These are phyloP conservation scores for Salix arbutifolia DNA, from an alignment of 345 rosid genomes.

Conservation along the genomic window DNA sequence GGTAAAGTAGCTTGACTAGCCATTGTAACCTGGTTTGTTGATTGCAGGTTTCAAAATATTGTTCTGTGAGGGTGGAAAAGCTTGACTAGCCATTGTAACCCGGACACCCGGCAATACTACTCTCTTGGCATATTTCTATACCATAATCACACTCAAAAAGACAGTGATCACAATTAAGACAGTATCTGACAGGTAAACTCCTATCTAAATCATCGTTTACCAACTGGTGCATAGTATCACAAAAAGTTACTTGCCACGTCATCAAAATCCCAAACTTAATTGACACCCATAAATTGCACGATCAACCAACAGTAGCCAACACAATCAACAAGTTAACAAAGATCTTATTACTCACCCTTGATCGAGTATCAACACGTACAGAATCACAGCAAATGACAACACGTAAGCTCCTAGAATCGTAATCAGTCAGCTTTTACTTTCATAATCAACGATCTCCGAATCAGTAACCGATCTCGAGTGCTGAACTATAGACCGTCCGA, in stretches of 20 bases:
- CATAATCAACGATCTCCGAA: constrained; percentile 64
- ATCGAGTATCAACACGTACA: neutral
- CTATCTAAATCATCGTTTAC: neutral
- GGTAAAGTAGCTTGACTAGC: neutral
- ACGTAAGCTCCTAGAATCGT: neutral
- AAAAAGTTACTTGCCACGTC: no score
- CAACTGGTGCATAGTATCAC: neutral
- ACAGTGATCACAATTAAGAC: no score
- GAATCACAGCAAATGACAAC: neutral
- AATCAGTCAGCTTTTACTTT: constrained; percentile 24
- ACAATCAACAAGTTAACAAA: no score
- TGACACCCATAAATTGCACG: neutral
- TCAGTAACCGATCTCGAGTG: constrained; percentile 68
- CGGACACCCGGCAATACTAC: no score
- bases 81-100: constrained; percentile 27
- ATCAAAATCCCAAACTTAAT: neutral
- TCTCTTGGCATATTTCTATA: no score
- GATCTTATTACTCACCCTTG: neutral
- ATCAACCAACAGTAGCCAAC: neutral
- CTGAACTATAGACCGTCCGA: constrained; percentile 70
- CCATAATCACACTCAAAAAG: no score
- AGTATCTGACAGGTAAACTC: no score
- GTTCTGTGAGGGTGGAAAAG: constrained; percentile 82
- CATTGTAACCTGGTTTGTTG: neutral
- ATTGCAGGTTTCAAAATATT: constrained; percentile 61